Evolutionary conservation across 192 early-diverging fungal species (phyloP).

Genomic region (Coemansia sp.): DNA sequence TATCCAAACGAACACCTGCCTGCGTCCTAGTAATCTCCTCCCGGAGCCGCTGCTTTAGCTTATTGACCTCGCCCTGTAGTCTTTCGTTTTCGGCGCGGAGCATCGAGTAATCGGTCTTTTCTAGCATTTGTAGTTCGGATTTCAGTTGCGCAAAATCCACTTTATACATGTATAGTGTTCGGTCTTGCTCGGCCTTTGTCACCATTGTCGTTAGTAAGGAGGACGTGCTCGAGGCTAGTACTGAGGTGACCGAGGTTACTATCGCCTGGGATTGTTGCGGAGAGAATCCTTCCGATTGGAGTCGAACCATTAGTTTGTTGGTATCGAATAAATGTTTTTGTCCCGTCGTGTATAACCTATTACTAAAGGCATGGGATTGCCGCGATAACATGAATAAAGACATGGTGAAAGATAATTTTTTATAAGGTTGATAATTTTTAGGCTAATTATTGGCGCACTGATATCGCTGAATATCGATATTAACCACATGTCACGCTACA

Average conservation of each 20-base stretch:
- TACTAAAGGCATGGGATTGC: not conserved
- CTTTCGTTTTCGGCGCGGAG: conserved; percentile 83
- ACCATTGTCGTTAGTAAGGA: conserved; percentile 61
- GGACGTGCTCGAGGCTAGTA: conserved; percentile 61
- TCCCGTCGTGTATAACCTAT: conserved; percentile 1
- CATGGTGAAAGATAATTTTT: not conserved
- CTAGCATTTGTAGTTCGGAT: conserved; percentile 84
- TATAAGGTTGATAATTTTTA: too few species aligned
- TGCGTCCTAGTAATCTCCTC: conserved; percentile 87
- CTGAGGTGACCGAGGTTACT: conserved; percentile 70
- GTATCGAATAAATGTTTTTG: conserved; percentile 76
- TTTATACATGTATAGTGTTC: conserved; percentile 83
- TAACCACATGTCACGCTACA: not conserved
- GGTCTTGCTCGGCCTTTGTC: conserved; percentile 82
- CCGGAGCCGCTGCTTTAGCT: conserved; percentile 75
- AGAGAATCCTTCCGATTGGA: conserved; percentile 75
- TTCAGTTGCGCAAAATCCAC: conserved; percentile 89
- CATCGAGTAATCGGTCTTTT: conserved; percentile 86
- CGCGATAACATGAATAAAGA: not conserved
- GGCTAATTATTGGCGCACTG: too few species aligned
- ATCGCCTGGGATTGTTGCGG: conserved; percentile 75
- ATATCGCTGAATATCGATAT: not conserved
- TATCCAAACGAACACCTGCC: conserved; percentile 81
- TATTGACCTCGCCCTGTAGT: conserved; percentile 79
- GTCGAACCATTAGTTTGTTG: conserved; percentile 69